Conservation (phyloP, 2,329 filamentous ascomycete species). For the Alternaria atra region DNA sequence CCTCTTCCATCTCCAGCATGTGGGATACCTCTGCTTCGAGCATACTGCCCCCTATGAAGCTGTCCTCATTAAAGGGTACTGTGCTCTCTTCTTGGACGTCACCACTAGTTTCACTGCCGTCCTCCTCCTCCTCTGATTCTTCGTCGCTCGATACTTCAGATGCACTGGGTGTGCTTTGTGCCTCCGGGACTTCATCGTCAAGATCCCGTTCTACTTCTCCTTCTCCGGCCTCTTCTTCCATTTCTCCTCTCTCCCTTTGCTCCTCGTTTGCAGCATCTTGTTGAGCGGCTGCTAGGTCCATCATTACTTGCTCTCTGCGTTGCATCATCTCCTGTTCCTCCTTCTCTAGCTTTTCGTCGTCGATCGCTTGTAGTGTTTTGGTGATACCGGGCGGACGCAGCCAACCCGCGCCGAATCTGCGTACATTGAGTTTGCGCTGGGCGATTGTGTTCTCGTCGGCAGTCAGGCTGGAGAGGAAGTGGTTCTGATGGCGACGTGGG, state of each 20-base stretch:
- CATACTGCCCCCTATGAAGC: constrained; percentile 58
- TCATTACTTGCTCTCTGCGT: constrained; percentile 73
- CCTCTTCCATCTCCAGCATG: constrained; percentile 57
- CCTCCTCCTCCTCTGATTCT: constrained; percentile 19
- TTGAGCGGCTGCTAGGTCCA: constrained; percentile 72
- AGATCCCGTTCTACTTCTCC: constrained; percentile 46
- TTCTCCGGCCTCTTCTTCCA: constrained; percentile 43
- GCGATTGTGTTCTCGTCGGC: constrained; percentile 80
- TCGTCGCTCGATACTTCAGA: constrained; percentile 47
- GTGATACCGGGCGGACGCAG: constrained; percentile 85
- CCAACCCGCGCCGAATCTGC: constrained; percentile 89
- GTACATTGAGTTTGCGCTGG: constrained; percentile 80
- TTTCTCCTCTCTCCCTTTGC: constrained; percentile 54
- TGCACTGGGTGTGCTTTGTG: constrained; percentile 41
- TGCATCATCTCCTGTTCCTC: constrained; percentile 83
- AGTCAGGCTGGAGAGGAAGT: constrained; percentile 71
- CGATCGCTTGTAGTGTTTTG: constrained; percentile 89
- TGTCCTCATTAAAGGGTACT: constrained; percentile 61
- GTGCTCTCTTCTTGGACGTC: constrained; percentile 25
- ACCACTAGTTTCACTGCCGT: constrained; percentile 34
- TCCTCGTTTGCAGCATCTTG: constrained; percentile 57
- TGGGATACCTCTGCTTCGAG: constrained; percentile 49
- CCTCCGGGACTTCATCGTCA: constrained; percentile 52
- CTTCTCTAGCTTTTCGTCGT: constrained; percentile 87
- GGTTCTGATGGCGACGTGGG: constrained; percentile 22